Percentiles rank a stretch among this genome's conserved stretches.
Conservation (phyloP, 2,329 filamentous ascomycete species). For the Sodiomyces alkalinus region DNA sequence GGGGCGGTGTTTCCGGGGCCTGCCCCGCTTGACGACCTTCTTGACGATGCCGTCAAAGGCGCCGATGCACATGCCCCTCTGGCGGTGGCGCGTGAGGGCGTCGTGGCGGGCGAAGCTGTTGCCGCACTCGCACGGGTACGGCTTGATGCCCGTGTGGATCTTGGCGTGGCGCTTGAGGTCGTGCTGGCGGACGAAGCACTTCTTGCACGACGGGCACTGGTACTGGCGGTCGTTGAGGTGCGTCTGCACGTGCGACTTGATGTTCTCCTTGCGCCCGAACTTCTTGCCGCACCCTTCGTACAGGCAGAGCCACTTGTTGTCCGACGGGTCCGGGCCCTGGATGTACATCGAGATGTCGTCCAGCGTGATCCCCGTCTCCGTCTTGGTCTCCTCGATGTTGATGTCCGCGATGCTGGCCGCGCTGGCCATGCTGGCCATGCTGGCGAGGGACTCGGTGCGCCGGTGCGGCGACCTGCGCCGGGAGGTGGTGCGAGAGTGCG, state of each 20-base stretch:
- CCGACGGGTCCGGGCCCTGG: constrained; percentile 52
- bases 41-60: constrained; percentile 67
- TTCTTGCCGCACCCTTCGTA: constrained; percentile 69
- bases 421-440: constrained; percentile 42
- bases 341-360: constrained; percentile 74
- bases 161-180: constrained; percentile 95
- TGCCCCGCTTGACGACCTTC: constrained; percentile 46
- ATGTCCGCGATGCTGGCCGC: constrained; percentile 45
- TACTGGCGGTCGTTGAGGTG: constrained; percentile 94
- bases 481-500: constrained; percentile 11
- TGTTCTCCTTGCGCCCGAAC: constrained; percentile 97
- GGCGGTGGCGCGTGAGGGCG: constrained; percentile 82
- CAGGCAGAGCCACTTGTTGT: constrained; percentile 68
- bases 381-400: constrained; percentile 50
- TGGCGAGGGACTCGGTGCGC: constrained; percentile 43
- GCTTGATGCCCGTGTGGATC: constrained; percentile 92
- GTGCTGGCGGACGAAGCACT: constrained; percentile 93
- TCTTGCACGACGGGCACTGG: constrained; percentile 81
- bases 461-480: constrained; percentile 26
- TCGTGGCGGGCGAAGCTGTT: constrained; percentile 93
- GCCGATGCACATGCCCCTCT: constrained; percentile 91
- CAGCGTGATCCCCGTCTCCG: constrained; percentile 69
- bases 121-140: constrained; percentile 86
- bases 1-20: constrained; percentile 46
- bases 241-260: constrained; percentile 95